Evolutionary conservation across 2,329 filamentous ascomycete species (phyloP).

Genomic region (Plenodomus tracheiphilus): DNA sequence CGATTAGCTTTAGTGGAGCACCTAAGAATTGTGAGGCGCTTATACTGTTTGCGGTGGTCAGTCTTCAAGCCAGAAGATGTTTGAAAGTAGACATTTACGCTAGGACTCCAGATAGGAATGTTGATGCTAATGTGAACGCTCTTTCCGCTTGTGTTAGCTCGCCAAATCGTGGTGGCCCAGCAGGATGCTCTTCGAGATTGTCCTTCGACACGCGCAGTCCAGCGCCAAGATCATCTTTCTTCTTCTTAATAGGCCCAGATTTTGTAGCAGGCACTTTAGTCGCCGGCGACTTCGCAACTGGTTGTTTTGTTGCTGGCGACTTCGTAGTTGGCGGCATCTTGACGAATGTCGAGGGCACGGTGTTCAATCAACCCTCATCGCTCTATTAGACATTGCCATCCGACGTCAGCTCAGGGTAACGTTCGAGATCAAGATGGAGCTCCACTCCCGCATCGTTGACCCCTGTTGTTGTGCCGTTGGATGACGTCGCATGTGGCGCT

Average conservation of each 20-base stretch:
- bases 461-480: slow-evolving; percentile 23
- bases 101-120: slow-evolving; percentile 54
- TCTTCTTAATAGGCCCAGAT: slow-evolving; percentile 7
- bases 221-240: slow-evolving; percentile 46
- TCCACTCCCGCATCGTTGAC: slow-evolving; percentile 25
- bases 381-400: slow-evolving; percentile 1
- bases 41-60: slow-evolving; percentile 42
- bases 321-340: slow-evolving; percentile 30
- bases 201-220: slow-evolving; percentile 50
- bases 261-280: slow-evolving; percentile 3
- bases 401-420: slow-evolving; percentile 23
- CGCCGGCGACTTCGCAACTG: slow-evolving; percentile 4
- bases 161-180: slow-evolving; percentile 52
- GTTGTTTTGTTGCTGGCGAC: slow-evolving; percentile 9
- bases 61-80: slow-evolving; percentile 6
- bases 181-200: slow-evolving; percentile 47
- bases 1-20: slow-evolving; percentile 73
- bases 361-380: not conserved
- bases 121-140: slow-evolving; percentile 55
- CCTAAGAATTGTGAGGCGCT: slow-evolving; percentile 76
- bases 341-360: slow-evolving; percentile 4
- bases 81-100: slow-evolving; percentile 35
- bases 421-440: slow-evolving; percentile 29
- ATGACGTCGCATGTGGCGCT: slow-evolving; percentile 43
- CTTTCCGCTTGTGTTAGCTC: slow-evolving; percentile 54